These are phyloP conservation scores for Coffea eugenioides DNA, from an alignment of 257 asterid species.

Conservation along the genomic window DNA sequence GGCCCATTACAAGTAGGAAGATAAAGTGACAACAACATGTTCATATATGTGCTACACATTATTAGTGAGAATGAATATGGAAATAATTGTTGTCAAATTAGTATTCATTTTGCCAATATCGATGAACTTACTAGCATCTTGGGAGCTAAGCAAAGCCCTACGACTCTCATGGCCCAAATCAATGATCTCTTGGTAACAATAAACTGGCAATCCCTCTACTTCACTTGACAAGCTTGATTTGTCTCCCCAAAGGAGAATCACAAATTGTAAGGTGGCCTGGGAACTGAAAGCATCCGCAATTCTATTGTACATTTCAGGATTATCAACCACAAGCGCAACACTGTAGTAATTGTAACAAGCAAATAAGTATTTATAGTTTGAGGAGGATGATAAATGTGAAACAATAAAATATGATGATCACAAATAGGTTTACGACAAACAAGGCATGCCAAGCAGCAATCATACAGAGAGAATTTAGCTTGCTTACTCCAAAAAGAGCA, in stretches of 20 bases:
- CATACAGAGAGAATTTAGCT: background rate
- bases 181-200: conserved; percentile 63
- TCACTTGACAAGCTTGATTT: conserved; percentile 52
- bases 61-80: background rate
- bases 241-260: conserved; percentile 81
- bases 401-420: background rate
- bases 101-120: background rate
- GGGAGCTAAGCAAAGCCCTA: conserved; percentile 43
- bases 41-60: background rate
- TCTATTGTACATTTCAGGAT: conserved; percentile 59
- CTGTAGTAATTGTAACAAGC: conserved; percentile 44
- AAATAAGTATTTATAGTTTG: background rate
- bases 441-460: background rate
- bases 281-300: conserved; percentile 47
- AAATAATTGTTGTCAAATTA: background rate
- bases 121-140: conserved; percentile 66
- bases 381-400: conserved; percentile 4
- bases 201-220: conserved; percentile 46
- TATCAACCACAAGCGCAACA: conserved; percentile 81
- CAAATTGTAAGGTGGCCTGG: conserved; percentile 55
- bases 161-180: conserved; percentile 65
- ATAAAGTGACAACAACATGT: background rate
- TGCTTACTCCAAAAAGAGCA: background rate
- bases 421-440: background rate
- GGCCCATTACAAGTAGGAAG: background rate